Evolutionary conservation across 148 eudicot genomes (phyloP), one percentile per base, ranked within the genome.

Genomic region (Polygonum aviculare): DNA sequence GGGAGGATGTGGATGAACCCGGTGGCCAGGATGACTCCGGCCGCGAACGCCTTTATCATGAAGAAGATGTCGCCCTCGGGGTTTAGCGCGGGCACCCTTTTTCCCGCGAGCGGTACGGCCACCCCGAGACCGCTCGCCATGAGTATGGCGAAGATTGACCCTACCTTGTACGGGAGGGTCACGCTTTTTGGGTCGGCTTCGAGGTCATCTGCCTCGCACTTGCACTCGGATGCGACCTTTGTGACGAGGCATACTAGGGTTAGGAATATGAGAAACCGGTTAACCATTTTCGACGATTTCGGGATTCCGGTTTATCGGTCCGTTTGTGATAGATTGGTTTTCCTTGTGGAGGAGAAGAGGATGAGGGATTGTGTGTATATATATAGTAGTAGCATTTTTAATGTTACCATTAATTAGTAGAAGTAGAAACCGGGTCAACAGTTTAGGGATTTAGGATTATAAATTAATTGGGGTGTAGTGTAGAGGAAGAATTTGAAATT

Each of bases 1-100:
- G 98, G 98, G 1, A 94, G 84, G 36, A 94, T 86, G 76, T 94
- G 98, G 49, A 94, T 81, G 73, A 91, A 93, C 2, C 93, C 98
- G 0, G 98, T 94, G 0, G 93, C 88, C 0, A 93, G 76, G 36
- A 93, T 93, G 0, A 90, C 96, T 0, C 98, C 98, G 0, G 98
- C 98, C 0, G 98, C 98, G 35, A 91, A 94, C 7, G 98, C 94
- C 77, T 94, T 94, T 26, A 94, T 82, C 88, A 91, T 82, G 78
- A 91, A 88, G 81, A 93, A 93, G 0, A 87, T 3, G 73, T 91
- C 88, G 36, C 77, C 80, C 31, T 87, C 90, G 0, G 90, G 93
- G 21, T 77, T 45, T 0, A 87, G 7, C 40, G 76, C 80, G 19
- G 77, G 40, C 7, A 87, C 47, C 71, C 19, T 83, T 74, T 33